A percentile compares a stretch with the other conserved stretches of the same genome.
Conservation (phyloP, 495 filamentous ascomycete genomes). For the Rhizodiscina lignyota region DNA sequence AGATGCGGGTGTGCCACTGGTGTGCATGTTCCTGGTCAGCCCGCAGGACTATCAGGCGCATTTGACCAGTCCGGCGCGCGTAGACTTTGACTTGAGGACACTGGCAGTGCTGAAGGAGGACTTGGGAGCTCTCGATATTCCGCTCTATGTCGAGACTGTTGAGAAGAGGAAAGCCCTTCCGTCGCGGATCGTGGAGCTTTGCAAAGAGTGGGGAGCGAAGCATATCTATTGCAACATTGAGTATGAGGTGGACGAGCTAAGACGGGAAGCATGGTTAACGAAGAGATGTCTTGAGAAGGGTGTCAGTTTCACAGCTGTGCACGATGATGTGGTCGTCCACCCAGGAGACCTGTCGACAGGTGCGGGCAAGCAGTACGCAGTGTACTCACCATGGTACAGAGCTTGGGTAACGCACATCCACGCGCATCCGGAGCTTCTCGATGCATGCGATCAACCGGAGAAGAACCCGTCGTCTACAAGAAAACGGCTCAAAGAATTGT, state of each 20-base stretch:
- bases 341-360: slow-evolving; percentile 49
- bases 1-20: slow-evolving; percentile 46
- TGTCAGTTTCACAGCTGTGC: slow-evolving; percentile 45
- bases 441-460: slow-evolving; percentile 37
- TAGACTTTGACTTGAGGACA: slow-evolving; percentile 65
- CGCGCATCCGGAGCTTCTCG: slow-evolving; percentile 45
- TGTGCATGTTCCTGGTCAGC: slow-evolving; percentile 65
- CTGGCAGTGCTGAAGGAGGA: slow-evolving; percentile 48
- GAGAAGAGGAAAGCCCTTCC: slow-evolving; percentile 47
- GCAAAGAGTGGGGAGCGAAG: slow-evolving; percentile 56
- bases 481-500: slow-evolving; percentile 37
- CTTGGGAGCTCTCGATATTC: slow-evolving; percentile 56
- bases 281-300: slow-evolving; percentile 38
- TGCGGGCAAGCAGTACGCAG: slow-evolving; percentile 61
- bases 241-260: slow-evolving; percentile 64
- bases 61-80: slow-evolving; percentile 48
- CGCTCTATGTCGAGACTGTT: slow-evolving; percentile 58
- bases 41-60: slow-evolving; percentile 81
- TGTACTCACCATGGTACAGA: slow-evolving; percentile 71
- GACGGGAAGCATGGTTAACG: slow-evolving; percentile 54
- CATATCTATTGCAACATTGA: slow-evolving; percentile 58
- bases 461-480: slow-evolving; percentile 42
- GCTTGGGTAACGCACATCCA: slow-evolving; percentile 61
- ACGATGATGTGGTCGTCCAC: slow-evolving; percentile 69
- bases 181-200: slow-evolving; percentile 46